These are phyloP conservation scores for Senecio squalidus DNA, from an alignment of 140 eudicot genomes.

Conservation along the genomic window DNA sequence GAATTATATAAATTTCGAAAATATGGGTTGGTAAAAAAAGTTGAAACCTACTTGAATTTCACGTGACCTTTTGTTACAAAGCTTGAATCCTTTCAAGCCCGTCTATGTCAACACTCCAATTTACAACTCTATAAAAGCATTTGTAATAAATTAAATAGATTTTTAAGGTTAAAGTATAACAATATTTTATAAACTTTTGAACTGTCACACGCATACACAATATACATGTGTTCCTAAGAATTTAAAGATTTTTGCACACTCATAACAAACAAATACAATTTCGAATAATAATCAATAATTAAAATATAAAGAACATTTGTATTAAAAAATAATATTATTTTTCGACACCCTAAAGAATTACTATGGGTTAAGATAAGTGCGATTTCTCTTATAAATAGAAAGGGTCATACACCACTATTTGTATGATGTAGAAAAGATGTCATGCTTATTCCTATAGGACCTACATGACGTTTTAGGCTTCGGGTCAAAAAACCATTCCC, in stretches of 20 bases:
- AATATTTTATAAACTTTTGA: not conserved
- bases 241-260: too few relatives aligned
- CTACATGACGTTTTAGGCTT: not conserved
- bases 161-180: not conserved
- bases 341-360: too few relatives aligned
- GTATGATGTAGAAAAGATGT: constrained; percentile 7
- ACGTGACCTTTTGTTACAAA: constrained; percentile 30
- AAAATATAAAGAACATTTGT: too few relatives aligned
- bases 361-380: not conserved
- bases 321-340: too few relatives aligned
- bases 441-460: constrained; percentile 16
- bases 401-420: not conserved
- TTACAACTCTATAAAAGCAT: constrained; percentile 12
- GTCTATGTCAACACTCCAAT: constrained; percentile 25
- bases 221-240: not conserved
- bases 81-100: constrained; percentile 18
- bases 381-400: not conserved
- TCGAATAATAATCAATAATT: not conserved
- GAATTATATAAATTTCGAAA: too few relatives aligned
- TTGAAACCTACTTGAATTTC: constrained; percentile 19
- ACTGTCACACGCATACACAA: not conserved
- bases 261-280: too few relatives aligned
- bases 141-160: not conserved
- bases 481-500: not conserved
- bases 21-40: constrained; percentile 20